phyloP scores from a whole-genome alignment of 352 stramenopile species.

The Pythium aristosporum region DNA sequence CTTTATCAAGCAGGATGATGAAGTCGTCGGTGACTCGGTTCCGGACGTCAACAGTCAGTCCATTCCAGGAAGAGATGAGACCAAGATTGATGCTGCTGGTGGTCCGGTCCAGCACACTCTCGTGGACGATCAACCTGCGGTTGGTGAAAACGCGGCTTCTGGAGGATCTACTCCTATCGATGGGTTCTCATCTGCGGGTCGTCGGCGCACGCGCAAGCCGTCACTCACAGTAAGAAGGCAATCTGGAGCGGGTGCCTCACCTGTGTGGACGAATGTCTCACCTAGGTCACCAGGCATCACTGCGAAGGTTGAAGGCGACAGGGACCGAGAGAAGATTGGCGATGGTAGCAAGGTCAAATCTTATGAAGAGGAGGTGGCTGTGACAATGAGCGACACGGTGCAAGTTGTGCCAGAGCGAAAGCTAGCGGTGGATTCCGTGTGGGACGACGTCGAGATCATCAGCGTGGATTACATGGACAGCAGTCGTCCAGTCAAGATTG shows the following conservation, averaged over 20 bases:
- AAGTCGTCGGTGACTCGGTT: constrained; percentile 14
- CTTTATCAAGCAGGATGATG: constrained; percentile 1
- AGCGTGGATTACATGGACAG: not conserved
- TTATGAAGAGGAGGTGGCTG: not conserved
- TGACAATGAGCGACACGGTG: not conserved
- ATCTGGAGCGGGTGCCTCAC: not conserved
- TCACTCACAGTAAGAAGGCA: constrained; percentile 6
- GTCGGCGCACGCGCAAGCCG: constrained; percentile 17
- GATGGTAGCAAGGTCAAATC: not conserved
- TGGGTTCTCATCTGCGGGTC: not conserved
- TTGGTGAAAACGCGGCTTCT: not conserved
- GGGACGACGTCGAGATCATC: constrained; percentile 18
- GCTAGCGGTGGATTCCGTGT: not conserved
- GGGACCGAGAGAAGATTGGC: not conserved
- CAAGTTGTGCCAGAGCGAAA: not conserved
- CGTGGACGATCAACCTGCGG: not conserved
- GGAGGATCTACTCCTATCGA: constrained; percentile 11
- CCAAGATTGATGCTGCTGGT: not conserved
- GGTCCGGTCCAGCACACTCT: not conserved
- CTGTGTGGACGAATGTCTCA: constrained; percentile 1
- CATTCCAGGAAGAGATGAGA: not conserved
- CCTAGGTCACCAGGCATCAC: not conserved
- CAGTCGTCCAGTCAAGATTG: not conserved
- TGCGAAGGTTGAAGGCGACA: not conserved
- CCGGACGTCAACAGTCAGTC: not conserved